Conservation (phyloP, 352 stramenopile genomes). For the Globisporangium nagaii region DNA sequence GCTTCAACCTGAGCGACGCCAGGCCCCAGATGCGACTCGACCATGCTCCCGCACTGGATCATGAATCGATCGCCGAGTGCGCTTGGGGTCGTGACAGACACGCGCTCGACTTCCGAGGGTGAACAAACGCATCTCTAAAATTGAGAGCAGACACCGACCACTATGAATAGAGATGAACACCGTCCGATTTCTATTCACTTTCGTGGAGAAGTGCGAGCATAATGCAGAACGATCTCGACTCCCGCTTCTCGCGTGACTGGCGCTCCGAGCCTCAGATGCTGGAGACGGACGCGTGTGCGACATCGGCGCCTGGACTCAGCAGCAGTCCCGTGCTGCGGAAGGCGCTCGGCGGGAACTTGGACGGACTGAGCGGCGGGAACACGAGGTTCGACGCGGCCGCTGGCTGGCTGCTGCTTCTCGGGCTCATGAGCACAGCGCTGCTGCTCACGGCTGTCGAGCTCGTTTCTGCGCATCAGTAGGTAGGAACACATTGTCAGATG, state of each 20-base stretch:
- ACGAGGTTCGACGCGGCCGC: conserved; percentile 6
- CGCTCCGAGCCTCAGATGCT: conserved; percentile 12
- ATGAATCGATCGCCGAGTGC: too few relatives aligned
- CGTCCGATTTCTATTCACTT: neutral
- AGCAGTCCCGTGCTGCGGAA: conserved; percentile 19
- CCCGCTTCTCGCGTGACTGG: too few relatives aligned
- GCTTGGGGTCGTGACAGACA: too few relatives aligned
- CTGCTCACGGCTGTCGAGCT: neutral
- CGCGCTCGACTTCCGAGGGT: too few relatives aligned
- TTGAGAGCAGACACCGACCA: neutral
- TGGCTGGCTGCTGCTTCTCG: neutral
- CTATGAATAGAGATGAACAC: conserved; percentile 2
- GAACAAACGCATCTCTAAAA: neutral
- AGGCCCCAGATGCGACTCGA: too few relatives aligned
- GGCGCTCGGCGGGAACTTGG: conserved; percentile 27
- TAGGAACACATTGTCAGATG: too few relatives aligned
- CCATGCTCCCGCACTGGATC: neutral
- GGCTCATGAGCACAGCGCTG: neutral
- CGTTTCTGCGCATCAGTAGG: neutral
- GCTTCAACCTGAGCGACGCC: too few relatives aligned
- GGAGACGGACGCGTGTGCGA: conserved; percentile 6
- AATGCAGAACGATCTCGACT: too few relatives aligned
- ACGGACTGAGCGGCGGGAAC: conserved; percentile 22
- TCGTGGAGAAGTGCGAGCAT: too few relatives aligned
- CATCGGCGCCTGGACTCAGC: neutral